Evolutionary conservation across 352 stramenopile genomes (phyloP).

Genomic region (Phytophthora quininea): DNA sequence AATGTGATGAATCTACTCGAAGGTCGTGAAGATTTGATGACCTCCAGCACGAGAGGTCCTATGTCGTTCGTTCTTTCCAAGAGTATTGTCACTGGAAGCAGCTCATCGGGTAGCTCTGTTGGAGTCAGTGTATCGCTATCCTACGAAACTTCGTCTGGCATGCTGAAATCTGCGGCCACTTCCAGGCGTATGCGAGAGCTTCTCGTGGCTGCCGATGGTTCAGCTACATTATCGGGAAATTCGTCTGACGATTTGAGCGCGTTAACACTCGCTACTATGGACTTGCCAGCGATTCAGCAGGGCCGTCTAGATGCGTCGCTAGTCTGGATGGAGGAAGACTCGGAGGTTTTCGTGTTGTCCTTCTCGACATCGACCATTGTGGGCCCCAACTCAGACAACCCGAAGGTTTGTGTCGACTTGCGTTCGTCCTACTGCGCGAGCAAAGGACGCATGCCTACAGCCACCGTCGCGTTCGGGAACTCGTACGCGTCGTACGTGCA

Average conservation of each 20-base stretch:
- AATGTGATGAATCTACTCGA: conserved; percentile 65
- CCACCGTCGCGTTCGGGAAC: conserved; percentile 56
- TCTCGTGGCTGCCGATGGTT: conserved; percentile 35
- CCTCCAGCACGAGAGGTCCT: conserved; percentile 45
- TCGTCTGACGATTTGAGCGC: conserved; percentile 40
- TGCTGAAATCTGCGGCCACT: conserved; percentile 39
- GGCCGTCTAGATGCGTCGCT: conserved; percentile 72
- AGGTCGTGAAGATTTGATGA: conserved; percentile 59
- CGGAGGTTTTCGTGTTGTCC: conserved; percentile 68
- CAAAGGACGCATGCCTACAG: conserved; percentile 49
- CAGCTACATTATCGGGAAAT: conserved; percentile 20
- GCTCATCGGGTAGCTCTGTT: conserved; percentile 33
- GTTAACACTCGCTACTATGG: conserved; percentile 68
- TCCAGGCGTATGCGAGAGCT: conserved; percentile 54
- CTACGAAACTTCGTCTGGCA: conserved; percentile 55
- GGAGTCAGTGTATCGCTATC: conserved; percentile 58
- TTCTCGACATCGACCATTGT: conserved; percentile 82
- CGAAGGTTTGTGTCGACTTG: conserved; percentile 76
- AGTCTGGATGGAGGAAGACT: conserved; percentile 77
- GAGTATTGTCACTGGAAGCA: conserved; percentile 67
- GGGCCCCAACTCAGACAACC: conserved; percentile 58
- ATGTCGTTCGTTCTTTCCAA: conserved; percentile 62
- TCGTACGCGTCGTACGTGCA: conserved; percentile 64
- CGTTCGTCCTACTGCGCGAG: conserved; percentile 52
- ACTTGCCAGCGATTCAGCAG: conserved; percentile 42